Percentiles rank a stretch among this genome's conserved stretches.
Conservation (phyloP, 2,329 filamentous ascomycete species). For the Mycosphaerella sp. region DNA sequence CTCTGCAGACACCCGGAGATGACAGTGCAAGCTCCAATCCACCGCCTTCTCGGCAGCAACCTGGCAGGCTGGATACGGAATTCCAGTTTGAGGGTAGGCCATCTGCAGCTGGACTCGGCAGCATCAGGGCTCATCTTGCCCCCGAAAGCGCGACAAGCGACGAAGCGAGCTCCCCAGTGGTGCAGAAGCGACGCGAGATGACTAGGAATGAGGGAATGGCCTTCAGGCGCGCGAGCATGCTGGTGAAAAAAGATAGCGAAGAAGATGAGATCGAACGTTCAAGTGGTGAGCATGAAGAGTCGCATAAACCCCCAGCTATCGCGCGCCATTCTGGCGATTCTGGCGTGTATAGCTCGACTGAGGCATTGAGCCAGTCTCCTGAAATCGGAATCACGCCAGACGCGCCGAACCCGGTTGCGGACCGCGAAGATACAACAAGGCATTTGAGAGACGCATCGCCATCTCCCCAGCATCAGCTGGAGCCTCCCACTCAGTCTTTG, state of each 20-base stretch:
- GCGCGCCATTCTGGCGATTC: slow-evolving; percentile 2
- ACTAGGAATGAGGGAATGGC: slow-evolving; percentile 29
- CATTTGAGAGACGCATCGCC: slow-evolving; percentile 21
- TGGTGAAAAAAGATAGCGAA: slow-evolving; percentile 24
- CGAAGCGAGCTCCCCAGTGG: slow-evolving; percentile 19
- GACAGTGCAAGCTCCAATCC: background rate
- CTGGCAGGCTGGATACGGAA: slow-evolving; percentile 17
- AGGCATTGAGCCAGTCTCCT: slow-evolving; percentile 15
- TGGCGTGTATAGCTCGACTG: slow-evolving; percentile 8
- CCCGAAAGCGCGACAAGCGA: slow-evolving; percentile 5
- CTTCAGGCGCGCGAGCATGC: slow-evolving; percentile 29
- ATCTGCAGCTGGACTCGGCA: slow-evolving; percentile 2
- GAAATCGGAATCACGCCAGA: slow-evolving; percentile 16
- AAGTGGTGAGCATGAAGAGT: slow-evolving; percentile 1
- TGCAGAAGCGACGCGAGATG: slow-evolving; percentile 25
- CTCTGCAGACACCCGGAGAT: slow-evolving; percentile 6
- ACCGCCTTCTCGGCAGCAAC: slow-evolving; percentile 7
- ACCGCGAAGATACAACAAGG: slow-evolving; percentile 27
- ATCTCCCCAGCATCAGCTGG: slow-evolving; percentile 5
- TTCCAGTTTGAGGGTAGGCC: background rate
- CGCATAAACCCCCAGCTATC: slow-evolving; percentile 7
- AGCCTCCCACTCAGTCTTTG: slow-evolving; percentile 3
- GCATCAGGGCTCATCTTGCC: background rate
- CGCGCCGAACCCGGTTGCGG: slow-evolving; percentile 23
- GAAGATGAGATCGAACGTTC: slow-evolving; percentile 15